Evolutionary conservation across 2,329 filamentous ascomycete species (phyloP), one percentile per base, ranked within the genome.

Genomic region (Claviceps fusiformis): DNA sequence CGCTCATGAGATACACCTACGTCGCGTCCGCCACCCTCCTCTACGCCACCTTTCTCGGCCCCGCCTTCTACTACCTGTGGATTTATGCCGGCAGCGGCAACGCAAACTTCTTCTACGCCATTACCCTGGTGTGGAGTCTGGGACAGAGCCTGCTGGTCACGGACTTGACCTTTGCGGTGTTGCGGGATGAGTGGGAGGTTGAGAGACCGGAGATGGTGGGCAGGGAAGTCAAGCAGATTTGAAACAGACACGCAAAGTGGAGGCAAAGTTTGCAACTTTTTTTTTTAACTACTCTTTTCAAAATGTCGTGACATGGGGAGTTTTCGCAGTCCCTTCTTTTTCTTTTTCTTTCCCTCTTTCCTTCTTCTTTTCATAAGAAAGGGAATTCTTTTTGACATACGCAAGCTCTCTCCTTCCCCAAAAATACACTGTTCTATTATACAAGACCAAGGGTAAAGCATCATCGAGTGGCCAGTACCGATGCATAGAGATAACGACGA

Each of bases 81-180:
- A 92, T 98, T 56, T 98, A 97, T 66, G 93, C 93, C 2, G 93
- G 93, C 52, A 95, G 90, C 55, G 93, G 93, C 33, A 98, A 98
- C 64, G 93, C 93, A 57, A 98, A 98, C 68, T 98, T 98, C 73
- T 98, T 98, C 73, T 98, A 98, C 67, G 93, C 93, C 60, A 97
- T 98, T 63, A 98, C 93, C 0, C 74, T 98, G n/a, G 93, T 98
- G 0, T 98, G 93, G 93, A 95, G 89, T 66, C 70, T 98, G 29
- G 93, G 89, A 0, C 78, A 95, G 62, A 91, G 90, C 43, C 77
- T 98, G 59, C 73, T 98, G 35, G 80, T 97, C 7, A 89, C 88
- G 11, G 93, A 98, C 67, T 77, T 89, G 54, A 76, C 95, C 2
- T 97, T 95, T 71, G 90, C 93, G 0, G 83, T 91, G 6, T 73